Evolutionary conservation across 192 early-diverging fungal genomes (phyloP), one percentile per base, ranked within the genome.

Genomic region (Pilaira anomala): DNA sequence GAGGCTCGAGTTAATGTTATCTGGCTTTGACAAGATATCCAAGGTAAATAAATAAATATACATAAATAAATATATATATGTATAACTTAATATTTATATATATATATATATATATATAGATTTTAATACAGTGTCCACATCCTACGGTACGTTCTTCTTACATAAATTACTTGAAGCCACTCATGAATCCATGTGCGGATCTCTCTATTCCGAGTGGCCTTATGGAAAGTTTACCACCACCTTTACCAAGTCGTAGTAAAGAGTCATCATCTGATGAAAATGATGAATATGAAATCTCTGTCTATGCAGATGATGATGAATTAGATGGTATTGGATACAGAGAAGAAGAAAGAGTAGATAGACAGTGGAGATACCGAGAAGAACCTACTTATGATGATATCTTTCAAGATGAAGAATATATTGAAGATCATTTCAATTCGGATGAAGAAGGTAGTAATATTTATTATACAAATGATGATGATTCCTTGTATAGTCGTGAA

Each of bases 1-100:
- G 40, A 65, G 74, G 1, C 22, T 67, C 8, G 74, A 76, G 42
- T 42, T 76, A 25, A 66, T 76, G 68, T 26, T 65, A 16, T 76
- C 74, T 18, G 74, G 74, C 3, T 76, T 76, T 54, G 74, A 76
- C 24, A 70, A 71, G 25, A 63, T 71, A 26, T 53, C 65, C 40
- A 76, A 67, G 65, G 74, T 76, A 69, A 66, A n/a, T n/a, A n/a
- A n/a, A n/a, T n/a, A n/a, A n/a, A n/a, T n/a, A n/a, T n/a, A 12
- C 29, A 2, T 29, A 40, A 39, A 12, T 18, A 19, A 57, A 22
- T 13, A 13, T 14, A 21, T 55, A 3, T 18, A 13, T 54, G 19
- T 16, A 16, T 54, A 18, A 8, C 28, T 33, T 11, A 6, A 39
- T 57, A 30, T 13, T 30, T 13, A n/a, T n/a, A n/a, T n/a, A n/a